These are phyloP conservation scores for Filosporella fistucella DNA, from an alignment of 495 filamentous ascomycete species.

Conservation along the genomic window DNA sequence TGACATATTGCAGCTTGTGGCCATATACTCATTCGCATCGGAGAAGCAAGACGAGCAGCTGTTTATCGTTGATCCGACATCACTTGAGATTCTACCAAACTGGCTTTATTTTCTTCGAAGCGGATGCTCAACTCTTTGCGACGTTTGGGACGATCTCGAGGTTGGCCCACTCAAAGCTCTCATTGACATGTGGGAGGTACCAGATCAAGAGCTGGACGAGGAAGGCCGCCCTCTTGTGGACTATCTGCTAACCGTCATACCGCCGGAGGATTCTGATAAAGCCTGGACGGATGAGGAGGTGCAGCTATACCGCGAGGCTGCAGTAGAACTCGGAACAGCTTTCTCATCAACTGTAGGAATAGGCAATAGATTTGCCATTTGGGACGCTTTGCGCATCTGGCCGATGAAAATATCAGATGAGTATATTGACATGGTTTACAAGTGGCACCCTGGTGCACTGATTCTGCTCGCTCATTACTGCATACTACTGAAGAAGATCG, in stretches of 20 bases:
- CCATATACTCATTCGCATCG: slow-evolving; percentile 13
- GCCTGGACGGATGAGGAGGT: slow-evolving; percentile 2
- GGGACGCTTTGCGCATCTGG: slow-evolving; percentile 13
- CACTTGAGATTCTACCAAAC: background rate
- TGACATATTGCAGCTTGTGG: slow-evolving; percentile 24
- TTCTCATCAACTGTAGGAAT: background rate
- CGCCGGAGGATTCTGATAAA: background rate
- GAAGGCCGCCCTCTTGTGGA: background rate
- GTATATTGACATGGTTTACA: slow-evolving; percentile 8
- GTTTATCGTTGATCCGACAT: slow-evolving; percentile 1
- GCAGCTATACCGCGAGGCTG: slow-evolving; percentile 2
- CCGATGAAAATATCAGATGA: slow-evolving; percentile 1
- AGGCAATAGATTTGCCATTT: slow-evolving; percentile 1
- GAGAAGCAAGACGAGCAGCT: slow-evolving; percentile 14
- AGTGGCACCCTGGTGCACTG: slow-evolving; percentile 9
- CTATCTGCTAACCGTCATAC: slow-evolving; percentile 4
- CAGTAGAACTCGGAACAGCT: slow-evolving; percentile 3
- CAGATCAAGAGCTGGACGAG: background rate
- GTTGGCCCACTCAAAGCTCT: slow-evolving; percentile 4
- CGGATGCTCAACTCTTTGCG: slow-evolving; percentile 14
- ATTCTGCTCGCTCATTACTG: slow-evolving; percentile 17
- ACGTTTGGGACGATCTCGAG: slow-evolving; percentile 3
- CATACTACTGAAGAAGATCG: slow-evolving; percentile 11
- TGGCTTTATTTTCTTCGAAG: slow-evolving; percentile 16
- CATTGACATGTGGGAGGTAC: slow-evolving; percentile 9